These are phyloP conservation scores for Tribonema minus DNA, from an alignment of 108 stramenopile species.

Conservation along the genomic window DNA sequence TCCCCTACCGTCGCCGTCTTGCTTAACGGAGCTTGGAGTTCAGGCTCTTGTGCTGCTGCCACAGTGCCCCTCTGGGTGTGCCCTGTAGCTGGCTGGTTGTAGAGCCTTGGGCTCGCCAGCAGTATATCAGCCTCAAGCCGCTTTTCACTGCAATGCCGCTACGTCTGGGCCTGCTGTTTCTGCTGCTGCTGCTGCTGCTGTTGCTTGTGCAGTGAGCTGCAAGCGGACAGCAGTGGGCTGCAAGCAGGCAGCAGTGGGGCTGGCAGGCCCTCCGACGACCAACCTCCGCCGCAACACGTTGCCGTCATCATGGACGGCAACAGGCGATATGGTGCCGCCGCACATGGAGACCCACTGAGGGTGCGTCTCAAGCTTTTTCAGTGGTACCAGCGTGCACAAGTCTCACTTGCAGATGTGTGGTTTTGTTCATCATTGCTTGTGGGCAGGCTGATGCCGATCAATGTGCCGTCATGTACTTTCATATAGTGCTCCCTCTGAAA, in stretches of 20 bases:
- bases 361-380: slow-evolving; percentile 3
- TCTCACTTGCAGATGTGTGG: too few relatives aligned
- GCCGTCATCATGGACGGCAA: slow-evolving; percentile 98
- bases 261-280: neutral
- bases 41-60: too few relatives aligned
- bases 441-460: too few relatives aligned
- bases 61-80: too few relatives aligned
- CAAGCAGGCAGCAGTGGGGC: neutral
- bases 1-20: too few relatives aligned
- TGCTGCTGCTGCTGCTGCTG: neutral
- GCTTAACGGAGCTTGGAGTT: too few relatives aligned
- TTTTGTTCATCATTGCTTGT: too few relatives aligned
- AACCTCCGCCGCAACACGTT: slow-evolving; percentile 43
- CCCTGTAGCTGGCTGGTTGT: too few relatives aligned
- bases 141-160: neutral
- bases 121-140: neutral
- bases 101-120: neutral
- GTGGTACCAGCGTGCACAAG: too few relatives aligned
- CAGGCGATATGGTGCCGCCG: slow-evolving; percentile 78
- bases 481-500: too few relatives aligned
- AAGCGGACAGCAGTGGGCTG: neutral
- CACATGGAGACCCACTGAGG: slow-evolving; percentile 64
- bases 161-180: neutral
- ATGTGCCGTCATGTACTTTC: too few relatives aligned
- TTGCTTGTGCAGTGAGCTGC: neutral